phyloP scores from a whole-genome alignment of 1,139 yeast genomes.

The Torulaspora globosa region DNA sequence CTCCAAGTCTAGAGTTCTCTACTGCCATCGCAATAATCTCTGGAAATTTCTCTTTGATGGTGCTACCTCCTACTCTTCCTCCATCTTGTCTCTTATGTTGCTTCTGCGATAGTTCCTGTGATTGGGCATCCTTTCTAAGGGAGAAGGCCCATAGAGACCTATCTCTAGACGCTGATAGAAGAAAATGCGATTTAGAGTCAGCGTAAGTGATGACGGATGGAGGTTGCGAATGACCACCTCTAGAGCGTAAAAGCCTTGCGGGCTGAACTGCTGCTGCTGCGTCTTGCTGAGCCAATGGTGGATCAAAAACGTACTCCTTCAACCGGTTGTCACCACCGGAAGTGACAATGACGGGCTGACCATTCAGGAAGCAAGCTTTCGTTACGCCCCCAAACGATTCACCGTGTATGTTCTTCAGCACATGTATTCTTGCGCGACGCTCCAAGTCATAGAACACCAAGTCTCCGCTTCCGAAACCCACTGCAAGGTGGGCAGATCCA shows the following conservation, averaged over 20 bases:
- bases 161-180: conserved; percentile 85
- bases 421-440: conserved; percentile 66
- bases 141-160: conserved; percentile 88
- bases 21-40: conserved; percentile 72
- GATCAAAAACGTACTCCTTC: conserved; percentile 91
- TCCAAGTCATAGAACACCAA: conserved; percentile 80
- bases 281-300: conserved; percentile 67
- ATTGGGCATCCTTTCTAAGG: conserved; percentile 91
- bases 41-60: conserved; percentile 56
- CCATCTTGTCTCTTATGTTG: conserved; percentile 52
- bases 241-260: conserved; percentile 84
- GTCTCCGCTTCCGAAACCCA: conserved; percentile 78
- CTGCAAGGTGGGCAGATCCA: conserved; percentile 78
- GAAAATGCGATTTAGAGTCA: conserved; percentile 73
- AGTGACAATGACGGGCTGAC: conserved; percentile 89
- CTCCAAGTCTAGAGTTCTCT: conserved; percentile 74
- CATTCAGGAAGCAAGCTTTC: conserved; percentile 70
- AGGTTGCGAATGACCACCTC: conserved; percentile 97
- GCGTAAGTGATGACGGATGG: conserved; percentile 77
- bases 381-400: conserved; percentile 80
- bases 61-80: conserved; percentile 56
- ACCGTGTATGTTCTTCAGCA: conserved; percentile 66
- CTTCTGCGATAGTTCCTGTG: conserved; percentile 87
- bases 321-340: conserved; percentile 89
- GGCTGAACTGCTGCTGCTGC: conserved; percentile 62